Base-by-base conservation (phyloP, 345 rosid species). In the Citrus inodora region DNA sequence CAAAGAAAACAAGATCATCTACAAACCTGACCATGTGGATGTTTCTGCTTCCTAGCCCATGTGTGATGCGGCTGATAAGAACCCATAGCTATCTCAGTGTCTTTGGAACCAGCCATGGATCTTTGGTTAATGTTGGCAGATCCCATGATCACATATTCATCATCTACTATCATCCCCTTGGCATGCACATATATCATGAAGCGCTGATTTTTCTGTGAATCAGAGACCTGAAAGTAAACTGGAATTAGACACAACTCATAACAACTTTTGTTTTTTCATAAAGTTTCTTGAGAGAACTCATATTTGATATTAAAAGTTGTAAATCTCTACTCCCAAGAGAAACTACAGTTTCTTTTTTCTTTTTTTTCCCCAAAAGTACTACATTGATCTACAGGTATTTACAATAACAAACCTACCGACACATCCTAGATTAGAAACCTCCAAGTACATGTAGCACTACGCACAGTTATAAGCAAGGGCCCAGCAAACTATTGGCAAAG, bases 61-160 rank as follows among this genome's bases (percentile, higher is more conserved):
- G 98, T 79, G 77, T 92, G 84, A 85, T 89, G 88, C 33, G 98
- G 99, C 82, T 96, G 99, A 81, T 96, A 96, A 16, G 97, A 93
- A 72, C 98, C 99, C 99, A 96, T 90, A 25, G 98, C 98, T 70
- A 91, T 91, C 86, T 94, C 98, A 0, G 98, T 90, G 80, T 94
- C 98, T 83, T 90, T 94, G 4, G 97, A 84, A 10, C 98, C 98
- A n/a, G 97, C 97, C 97, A 94, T 86, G 30, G 98, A 94, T 84
- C 98, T 90, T 89, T 94, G 98, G 88, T 94, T 94, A 63, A 94
- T 90, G 87, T 94, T 94, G 33, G 98, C 98, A 30, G 98, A 94
- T 84, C 98, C 98, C 40, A 94, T 21, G 75, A 94, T 88, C 21
- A 89, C 89, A 61, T 93, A 94, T 86, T 94, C 97, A 61, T 94